Percentiles rank a stretch among this genome's conserved stretches.
These are phyloP conservation scores for Boletus vermiculosoides DNA, from an alignment of 768 basidiomycete species.

Conservation along the genomic window DNA sequence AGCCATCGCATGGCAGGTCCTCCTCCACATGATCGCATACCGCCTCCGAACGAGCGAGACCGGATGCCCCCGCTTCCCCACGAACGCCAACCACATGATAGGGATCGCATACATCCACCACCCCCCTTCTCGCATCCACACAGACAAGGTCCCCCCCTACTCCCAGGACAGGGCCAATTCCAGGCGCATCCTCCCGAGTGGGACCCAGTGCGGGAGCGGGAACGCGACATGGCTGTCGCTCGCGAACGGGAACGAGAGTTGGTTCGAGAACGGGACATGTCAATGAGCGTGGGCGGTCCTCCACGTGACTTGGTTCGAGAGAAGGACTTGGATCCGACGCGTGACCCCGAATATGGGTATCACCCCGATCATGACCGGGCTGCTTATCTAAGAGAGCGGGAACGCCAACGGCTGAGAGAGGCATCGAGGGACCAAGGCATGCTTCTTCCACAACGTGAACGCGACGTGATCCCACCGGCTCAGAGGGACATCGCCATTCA, in stretches of 20 bases:
- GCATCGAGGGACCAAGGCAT: constrained; percentile 16
- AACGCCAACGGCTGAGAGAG: constrained; percentile 23
- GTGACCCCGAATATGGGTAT: constrained; percentile 25
- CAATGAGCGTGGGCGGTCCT: constrained; percentile 15
- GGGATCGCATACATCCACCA: constrained; percentile 31
- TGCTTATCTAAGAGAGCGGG: constrained; percentile 26
- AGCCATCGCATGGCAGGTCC: constrained; percentile 21
- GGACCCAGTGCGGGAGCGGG: constrained; percentile 27
- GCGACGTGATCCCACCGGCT: constrained; percentile 15
- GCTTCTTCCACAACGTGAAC: constrained; percentile 26
- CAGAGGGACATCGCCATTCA: constrained; percentile 26
- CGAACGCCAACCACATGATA: constrained; percentile 23
- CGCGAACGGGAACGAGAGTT: constrained; percentile 28
- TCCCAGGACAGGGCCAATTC: constrained; percentile 34
- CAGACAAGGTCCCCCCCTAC: constrained; percentile 15
- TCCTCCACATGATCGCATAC: constrained; percentile 25
- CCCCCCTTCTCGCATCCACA: constrained; percentile 22
- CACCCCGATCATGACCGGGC: constrained; percentile 23
- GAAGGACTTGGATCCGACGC: constrained; percentile 24
- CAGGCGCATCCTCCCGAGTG: constrained; percentile 30
- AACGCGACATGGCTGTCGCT: constrained; percentile 16
- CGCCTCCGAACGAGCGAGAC: constrained; percentile 24
- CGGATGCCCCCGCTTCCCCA: constrained; percentile 24
- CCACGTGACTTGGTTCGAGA: constrained; percentile 26
- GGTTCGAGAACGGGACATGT: constrained; percentile 23